phyloP scores from a whole-genome alignment of 2,329 filamentous ascomycete species.

The Lachnellula willkommii region DNA sequence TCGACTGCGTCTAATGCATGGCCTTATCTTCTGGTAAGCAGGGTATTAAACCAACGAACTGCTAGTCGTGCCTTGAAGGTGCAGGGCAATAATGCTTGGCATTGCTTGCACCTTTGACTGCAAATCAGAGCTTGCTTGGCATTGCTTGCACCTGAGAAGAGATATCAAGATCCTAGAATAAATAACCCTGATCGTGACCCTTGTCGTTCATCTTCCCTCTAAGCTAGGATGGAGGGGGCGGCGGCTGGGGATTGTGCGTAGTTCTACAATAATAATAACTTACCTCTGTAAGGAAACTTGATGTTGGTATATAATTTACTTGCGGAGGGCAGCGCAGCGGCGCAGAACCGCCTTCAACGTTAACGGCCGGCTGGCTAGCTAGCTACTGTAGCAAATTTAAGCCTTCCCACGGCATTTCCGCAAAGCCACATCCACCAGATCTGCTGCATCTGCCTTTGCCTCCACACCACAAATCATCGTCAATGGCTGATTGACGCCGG shows the following conservation, averaged over 20 bases:
- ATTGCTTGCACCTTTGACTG: background rate
- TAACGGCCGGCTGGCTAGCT: background rate
- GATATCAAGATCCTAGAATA: background rate
- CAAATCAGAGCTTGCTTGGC: background rate
- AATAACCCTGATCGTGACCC: background rate
- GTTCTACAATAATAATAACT: too few relatives aligned
- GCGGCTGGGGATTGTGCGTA: background rate
- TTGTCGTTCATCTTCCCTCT: background rate
- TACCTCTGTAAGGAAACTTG: background rate
- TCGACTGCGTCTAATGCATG: background rate
- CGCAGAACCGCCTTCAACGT: background rate
- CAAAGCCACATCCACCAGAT: conserved; percentile 8
- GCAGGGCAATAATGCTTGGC: background rate
- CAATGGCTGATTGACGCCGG: conserved; percentile 22
- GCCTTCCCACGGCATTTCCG: conserved; percentile 23
- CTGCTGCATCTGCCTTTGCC: conserved; percentile 10
- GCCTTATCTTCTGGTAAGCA: conserved; percentile 5
- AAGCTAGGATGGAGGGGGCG: background rate
- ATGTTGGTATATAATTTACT: too few relatives aligned
- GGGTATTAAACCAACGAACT: conserved; percentile 1
- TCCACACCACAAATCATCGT: conserved; percentile 2
- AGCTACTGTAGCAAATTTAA: conserved; percentile 10
- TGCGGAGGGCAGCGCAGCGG: background rate
- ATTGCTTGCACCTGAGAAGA: background rate
- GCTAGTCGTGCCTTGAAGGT: conserved; percentile 7